Evolutionary conservation across 2,329 filamentous ascomycete species (phyloP), one percentile per base, ranked within the genome.

Genomic region (Pleoardoris graminearum): DNA sequence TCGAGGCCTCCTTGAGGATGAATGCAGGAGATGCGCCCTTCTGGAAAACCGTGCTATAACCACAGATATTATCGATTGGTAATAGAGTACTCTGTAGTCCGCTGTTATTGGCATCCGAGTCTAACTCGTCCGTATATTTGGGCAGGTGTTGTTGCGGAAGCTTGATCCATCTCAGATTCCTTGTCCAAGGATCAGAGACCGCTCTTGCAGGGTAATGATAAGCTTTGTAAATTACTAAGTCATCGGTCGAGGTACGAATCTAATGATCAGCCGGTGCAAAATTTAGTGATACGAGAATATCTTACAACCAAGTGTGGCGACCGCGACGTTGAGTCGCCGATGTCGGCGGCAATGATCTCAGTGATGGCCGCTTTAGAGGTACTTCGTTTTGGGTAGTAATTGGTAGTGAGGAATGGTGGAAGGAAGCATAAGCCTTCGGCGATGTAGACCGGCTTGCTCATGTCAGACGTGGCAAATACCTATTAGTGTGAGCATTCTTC

Each of bases 141-240:
- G 90, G 87, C 38, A 92, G 75, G 25, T 82, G 79, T 14, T 85
- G 78, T 61, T 93, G 91, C 1, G 84, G 74, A 0, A 89, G 75
- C 71, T 96, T 96, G 50, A 87, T 80, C 72, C 96, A 96, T 49
- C 85, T 83, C 10, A 97, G 76, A 7, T 80, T 82, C 21, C 77
- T 75, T 1, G 81, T 76, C 60, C 87, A 80, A 5, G 79, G 72
- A 23, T 75, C 60, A 7, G 66, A 62, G n/a, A 57, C 51, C 64
- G 69, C 50, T 71, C 71, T 23, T 66, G 68, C 33, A 68, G 75
- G 55, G 76, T 76, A 68, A 36, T 83, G 80, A 61, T 91, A 88
- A 1, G 93, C 91, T 68, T 94, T 86, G 69, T 97, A 99, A 39
- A 97, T 82, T 10, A 88, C 88, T 29, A 97, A 77, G 67, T 97